Conservation (phyloP, 2,329 filamentous ascomycete genomes). For the Raffaelea deltoideospora region DNA sequence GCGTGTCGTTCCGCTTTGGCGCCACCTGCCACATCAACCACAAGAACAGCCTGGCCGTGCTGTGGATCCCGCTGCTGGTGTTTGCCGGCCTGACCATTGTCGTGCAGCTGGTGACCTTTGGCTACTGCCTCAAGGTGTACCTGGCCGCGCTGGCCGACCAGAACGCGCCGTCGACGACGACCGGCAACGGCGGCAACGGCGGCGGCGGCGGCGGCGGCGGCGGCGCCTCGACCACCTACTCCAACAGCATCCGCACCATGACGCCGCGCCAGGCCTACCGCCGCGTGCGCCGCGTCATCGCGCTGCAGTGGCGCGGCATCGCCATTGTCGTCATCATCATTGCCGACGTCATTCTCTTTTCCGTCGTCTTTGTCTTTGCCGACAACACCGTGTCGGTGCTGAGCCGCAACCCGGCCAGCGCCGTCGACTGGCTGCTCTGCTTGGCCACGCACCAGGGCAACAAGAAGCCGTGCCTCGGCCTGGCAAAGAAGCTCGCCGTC, state of each 20-base stretch:
- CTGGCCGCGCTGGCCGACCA: conserved; percentile 67
- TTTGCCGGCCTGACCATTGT: conserved; percentile 64
- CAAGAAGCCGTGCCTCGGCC: conserved; percentile 48
- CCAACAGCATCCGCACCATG: conserved; percentile 58
- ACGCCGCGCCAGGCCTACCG: conserved; percentile 79
- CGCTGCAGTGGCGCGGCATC: conserved; percentile 89
- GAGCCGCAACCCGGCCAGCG: conserved; percentile 35
- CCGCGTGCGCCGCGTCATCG: conserved; percentile 70
- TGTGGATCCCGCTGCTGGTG: conserved; percentile 79
- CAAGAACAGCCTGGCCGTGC: conserved; percentile 61
- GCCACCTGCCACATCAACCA: conserved; percentile 91
- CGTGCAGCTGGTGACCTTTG: conserved; percentile 71
- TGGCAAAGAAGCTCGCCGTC: conserved; percentile 49
- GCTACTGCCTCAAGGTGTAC: conserved; percentile 92
- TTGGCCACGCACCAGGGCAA: conserved; percentile 42
- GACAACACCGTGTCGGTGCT: conserved; percentile 54
- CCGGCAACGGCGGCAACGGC: conserved; percentile 54
- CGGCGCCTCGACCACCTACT: conserved; percentile 62
- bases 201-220: conserved; percentile 51
- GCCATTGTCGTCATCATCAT: conserved; percentile 81
- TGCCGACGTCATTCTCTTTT: conserved; percentile 85
- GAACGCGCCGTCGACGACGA: conserved; percentile 53
- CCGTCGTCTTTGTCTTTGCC: conserved; percentile 77
- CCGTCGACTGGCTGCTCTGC: conserved; percentile 56
- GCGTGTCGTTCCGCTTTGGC: conserved; percentile 89